Base-by-base conservation (phyloP, 2,329 filamentous ascomycete species). In the Exophiala viscosa region DNA sequence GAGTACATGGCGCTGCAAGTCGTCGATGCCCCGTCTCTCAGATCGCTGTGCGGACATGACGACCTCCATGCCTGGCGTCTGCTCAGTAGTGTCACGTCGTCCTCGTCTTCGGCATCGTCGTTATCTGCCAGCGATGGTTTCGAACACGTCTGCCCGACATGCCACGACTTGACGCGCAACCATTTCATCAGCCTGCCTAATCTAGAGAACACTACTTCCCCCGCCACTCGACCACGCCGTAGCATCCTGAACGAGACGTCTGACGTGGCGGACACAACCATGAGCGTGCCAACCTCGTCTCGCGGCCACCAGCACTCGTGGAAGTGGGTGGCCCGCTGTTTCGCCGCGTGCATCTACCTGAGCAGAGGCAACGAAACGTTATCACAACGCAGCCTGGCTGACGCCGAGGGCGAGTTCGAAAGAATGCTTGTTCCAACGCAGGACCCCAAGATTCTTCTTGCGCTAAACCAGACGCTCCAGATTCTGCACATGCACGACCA, bases 291-390 rank as follows among this genome's bases (percentile, higher is more conserved):
- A 9, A 46, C 58, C 2, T 59, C 58, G 18, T 57, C 61, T n/a
- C 59, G 55, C 10, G 55, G 46, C 8, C 58, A 60, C 28, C 52
- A 63, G 23, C 55, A 60, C 38, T 59, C 60, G 11, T 62, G 55
- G 58, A 52, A 48, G 41, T 63, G 61, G 61, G 58, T 62, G 31
- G 59, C 60, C 10, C 61, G 58, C 17, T 63, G 60, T 52, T 63
- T 63, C 45, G 54, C 58, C 2, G 58, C 61, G 31, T 63, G 60
- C 44, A 63, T 63, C 38, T 63, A 60, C 32, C 38, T 63, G 33
- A 57, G 45, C 11, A 44, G 58, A 11, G 60, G 53, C 28, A 50
- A 60, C 43, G 35, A 57, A 15, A 42, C 36, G 15, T 54, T 59
- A 33, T 54, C 51, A 31, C 47, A 54, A 13, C 40, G 31, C 9